Conservation (phyloP, 2,329 filamentous ascomycete species). For the Neoascochyta sp. region DNA sequence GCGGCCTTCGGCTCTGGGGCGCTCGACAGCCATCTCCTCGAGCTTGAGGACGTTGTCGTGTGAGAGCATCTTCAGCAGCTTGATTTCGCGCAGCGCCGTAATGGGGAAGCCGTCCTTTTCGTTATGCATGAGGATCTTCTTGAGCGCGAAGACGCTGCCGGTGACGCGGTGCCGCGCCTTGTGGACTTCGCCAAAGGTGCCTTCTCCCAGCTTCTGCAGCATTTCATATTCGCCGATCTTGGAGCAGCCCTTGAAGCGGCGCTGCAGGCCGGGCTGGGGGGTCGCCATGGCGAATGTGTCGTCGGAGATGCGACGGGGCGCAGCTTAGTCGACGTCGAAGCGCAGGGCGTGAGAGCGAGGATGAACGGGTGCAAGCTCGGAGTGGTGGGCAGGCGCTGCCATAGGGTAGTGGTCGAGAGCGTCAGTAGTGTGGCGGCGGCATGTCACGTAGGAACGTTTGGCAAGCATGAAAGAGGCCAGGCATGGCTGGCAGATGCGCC, state of each 20-base stretch:
- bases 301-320: constrained; percentile 3
- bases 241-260: constrained; percentile 78
- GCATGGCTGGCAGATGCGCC: constrained; percentile 11
- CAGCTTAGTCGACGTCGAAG: neutral
- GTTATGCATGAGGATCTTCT: constrained; percentile 99
- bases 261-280: constrained; percentile 51
- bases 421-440: constrained; percentile 15
- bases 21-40: constrained; percentile 94
- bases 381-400: constrained; percentile 17
- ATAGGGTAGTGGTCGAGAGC: constrained; percentile 13
- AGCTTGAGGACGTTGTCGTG: constrained; percentile 83
- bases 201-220: constrained; percentile 81
- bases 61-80: constrained; percentile 90
- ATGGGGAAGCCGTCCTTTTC: constrained; percentile 99
- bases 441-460: too few species aligned
- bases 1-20: constrained; percentile 54
- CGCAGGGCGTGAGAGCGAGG: neutral
- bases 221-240: constrained; percentile 77
- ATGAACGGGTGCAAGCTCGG: neutral
- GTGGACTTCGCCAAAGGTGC: constrained; percentile 95
- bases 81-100: constrained; percentile 94
- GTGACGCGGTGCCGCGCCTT: constrained; percentile 76
- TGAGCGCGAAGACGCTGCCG: constrained; percentile 76
- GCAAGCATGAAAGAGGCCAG: too few species aligned
- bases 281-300: constrained; percentile 17